Evolutionary conservation across 2,329 filamentous ascomycete species (phyloP), one percentile per base, ranked within the genome.

Genomic region (Colletotrichum gigasporum): DNA sequence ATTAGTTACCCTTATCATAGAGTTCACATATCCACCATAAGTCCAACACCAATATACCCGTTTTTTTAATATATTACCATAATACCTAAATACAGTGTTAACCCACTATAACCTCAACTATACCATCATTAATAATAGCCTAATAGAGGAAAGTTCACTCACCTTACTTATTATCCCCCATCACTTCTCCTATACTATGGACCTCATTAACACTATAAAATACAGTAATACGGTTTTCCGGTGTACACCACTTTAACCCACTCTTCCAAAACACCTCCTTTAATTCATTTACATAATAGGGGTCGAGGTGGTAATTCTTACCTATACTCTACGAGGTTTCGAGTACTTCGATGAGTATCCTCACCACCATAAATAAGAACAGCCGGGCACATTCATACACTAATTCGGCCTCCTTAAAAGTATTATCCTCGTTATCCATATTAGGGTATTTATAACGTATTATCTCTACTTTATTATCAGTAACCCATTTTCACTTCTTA

Each of bases 1-100:
- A n/a, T n/a, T n/a, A n/a, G n/a, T 55, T 24, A 68, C 67, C 66
- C 60, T 53, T 41, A 26, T 67, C 51, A 6, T 67, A 68, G 3
- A 69, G 45, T 14, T 59, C 28, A 22, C 52, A 70, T 4, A 45
- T 67, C 65, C 39, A 69, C 63, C 48, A 70, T 1, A 58, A 22
- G 20, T 69, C 50, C 5, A 47, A 52, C 3, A 16, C 11, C 10
- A 11, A 24, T 11, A 42, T 26, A 14, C 57, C 54, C 6, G 26
- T 65, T 22, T 53, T 42, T n/a, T 56, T 22, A 2, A 65, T 45
- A n/a, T 69, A 66, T 7, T 45, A 26, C 10, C 34, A 11, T 3
- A 70, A 48, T 8, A 66, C 65, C 4, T 42, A 28, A 4, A 67
- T 48, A 1, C 52, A 45, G 39, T 70, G 61, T 42, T 69, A 34